Base-by-base conservation (phyloP, 2,329 filamentous ascomycete species). In the Fusarium nygamai region DNA sequence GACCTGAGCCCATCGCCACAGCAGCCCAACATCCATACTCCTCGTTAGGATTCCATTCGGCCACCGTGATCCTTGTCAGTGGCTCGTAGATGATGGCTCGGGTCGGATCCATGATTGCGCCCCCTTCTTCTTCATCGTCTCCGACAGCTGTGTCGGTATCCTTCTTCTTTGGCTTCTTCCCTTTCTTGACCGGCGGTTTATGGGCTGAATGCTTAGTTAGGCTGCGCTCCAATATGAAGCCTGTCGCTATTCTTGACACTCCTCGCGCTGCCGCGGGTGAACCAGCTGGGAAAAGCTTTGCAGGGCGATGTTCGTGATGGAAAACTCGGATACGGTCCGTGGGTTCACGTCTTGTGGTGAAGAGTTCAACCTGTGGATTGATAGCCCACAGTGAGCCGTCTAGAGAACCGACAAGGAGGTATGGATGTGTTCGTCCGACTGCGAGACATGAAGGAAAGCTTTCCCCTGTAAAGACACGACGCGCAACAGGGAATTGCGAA, bases 41-140 rank as follows among this genome's bases (percentile, higher is more conserved):
- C 41, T 85, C 80, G 75, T 93, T 93, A 4, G 91, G 90, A 77
- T 93, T 93, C 92, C 92, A 94, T 46, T 87, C 86, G 31, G 92
- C 83, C 4, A 87, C 84, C 10, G 90, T 90, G 72, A 93, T 84
- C 53, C 91, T 87, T 16, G 90, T 92, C 71, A 87, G 83, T 54
- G 92, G 88, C 64, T 93, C 92, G 75, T 91, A 88, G 17, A 92
- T 85, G 9, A 88, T 82, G 9, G 85, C 84, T 43, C 86, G 82
- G 9, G 83, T 84, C 2, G 85, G 81, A 57, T 82, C 84, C 69
- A 80, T 78, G 34, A 81, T 69, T 50, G 77, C 78, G 17, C 73
- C 77, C 9, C 75, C 79, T 36, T 81, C 81, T 16, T 81, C 82
- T 17, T 82, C 81, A 8, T 83, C 82, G 8, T 81, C 81, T 2